Conservation (phyloP, 2,329 filamentous ascomycete species). For the Xylariaceae sp. region DNA sequence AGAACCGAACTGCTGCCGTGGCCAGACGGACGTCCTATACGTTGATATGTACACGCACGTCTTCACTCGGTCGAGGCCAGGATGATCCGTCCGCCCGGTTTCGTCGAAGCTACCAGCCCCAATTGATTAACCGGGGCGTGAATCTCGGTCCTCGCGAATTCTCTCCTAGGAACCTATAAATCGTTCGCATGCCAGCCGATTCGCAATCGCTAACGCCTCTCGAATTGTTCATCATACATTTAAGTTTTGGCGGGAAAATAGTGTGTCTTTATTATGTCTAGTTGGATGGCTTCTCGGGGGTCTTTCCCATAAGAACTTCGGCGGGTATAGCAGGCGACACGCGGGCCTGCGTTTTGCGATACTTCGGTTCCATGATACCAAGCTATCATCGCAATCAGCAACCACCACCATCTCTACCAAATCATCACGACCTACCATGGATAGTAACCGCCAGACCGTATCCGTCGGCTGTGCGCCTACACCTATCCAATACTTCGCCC, state of each 20-base stretch:
- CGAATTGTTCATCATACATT: too few relatives aligned
- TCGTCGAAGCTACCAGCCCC: too few relatives aligned
- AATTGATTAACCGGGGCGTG: too few relatives aligned
- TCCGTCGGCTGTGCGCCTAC: constrained; percentile 94
- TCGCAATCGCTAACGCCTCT: too few relatives aligned
- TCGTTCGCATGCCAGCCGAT: too few relatives aligned
- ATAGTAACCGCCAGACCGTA: constrained; percentile 77
- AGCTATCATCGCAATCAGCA: constrained; percentile 21
- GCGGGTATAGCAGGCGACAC: constrained; percentile 26
- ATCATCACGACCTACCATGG: constrained; percentile 54
- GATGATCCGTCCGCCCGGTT: too few relatives aligned
- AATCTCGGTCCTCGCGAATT: too few relatives aligned
- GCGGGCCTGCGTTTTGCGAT: constrained; percentile 29
- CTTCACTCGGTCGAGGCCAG: background rate
- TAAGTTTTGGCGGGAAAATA: too few relatives aligned
- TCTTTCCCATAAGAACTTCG: constrained; percentile 6
- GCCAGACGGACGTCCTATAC: background rate
- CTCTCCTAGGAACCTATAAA: too few relatives aligned
- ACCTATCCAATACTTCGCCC: constrained; percentile 93
- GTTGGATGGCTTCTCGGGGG: background rate
- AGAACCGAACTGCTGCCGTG: background rate
- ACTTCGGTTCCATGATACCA: constrained; percentile 38
- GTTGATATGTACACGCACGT: background rate
- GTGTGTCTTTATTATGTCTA: too few relatives aligned
- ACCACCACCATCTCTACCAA: background rate